phyloP scores from a whole-genome alignment of 2,329 filamentous ascomycete genomes.

The Phoma sp. region DNA sequence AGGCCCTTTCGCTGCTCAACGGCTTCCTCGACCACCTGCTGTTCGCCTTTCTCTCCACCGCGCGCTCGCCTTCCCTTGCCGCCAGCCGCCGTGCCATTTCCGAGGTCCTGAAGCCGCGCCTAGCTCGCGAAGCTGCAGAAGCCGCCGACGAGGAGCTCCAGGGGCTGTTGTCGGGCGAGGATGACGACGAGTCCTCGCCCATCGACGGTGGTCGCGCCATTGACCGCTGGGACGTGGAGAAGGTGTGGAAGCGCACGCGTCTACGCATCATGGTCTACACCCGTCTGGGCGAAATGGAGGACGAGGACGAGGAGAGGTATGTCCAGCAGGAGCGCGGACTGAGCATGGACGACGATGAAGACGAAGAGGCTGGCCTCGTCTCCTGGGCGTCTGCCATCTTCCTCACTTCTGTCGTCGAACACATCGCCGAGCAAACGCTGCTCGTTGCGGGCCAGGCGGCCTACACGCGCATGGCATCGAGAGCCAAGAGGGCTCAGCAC shows the following conservation, averaged over 20 bases:
- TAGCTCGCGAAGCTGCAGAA: slow-evolving; percentile 82
- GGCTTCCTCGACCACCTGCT: slow-evolving; percentile 92
- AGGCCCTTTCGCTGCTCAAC: slow-evolving; percentile 81
- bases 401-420: slow-evolving; percentile 91
- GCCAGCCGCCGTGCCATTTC: slow-evolving; percentile 80
- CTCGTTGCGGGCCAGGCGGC: slow-evolving; percentile 87
- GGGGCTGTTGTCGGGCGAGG: slow-evolving; percentile 86
- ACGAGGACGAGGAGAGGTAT: slow-evolving; percentile 92
- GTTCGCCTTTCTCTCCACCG: slow-evolving; percentile 83
- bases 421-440: slow-evolving; percentile 88
- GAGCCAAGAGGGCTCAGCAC: slow-evolving; percentile 46
- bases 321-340: slow-evolving; percentile 74
- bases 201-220: slow-evolving; percentile 39
- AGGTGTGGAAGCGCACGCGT: slow-evolving; percentile 91
- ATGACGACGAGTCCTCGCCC: slow-evolving; percentile 49
- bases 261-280: slow-evolving; percentile 98
- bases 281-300: slow-evolving; percentile 93
- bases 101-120: slow-evolving; percentile 86
- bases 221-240: slow-evolving; percentile 83
- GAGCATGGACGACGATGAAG: slow-evolving; percentile 60
- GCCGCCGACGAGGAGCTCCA: slow-evolving; percentile 85
- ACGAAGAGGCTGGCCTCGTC: slow-evolving; percentile 58
- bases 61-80: slow-evolving; percentile 77
- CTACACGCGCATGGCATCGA: slow-evolving; percentile 64
- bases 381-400: slow-evolving; percentile 95